These are phyloP conservation scores for Scenedesmus sp. DNA, from an alignment of 163 green algal species.

Conservation along the genomic window DNA sequence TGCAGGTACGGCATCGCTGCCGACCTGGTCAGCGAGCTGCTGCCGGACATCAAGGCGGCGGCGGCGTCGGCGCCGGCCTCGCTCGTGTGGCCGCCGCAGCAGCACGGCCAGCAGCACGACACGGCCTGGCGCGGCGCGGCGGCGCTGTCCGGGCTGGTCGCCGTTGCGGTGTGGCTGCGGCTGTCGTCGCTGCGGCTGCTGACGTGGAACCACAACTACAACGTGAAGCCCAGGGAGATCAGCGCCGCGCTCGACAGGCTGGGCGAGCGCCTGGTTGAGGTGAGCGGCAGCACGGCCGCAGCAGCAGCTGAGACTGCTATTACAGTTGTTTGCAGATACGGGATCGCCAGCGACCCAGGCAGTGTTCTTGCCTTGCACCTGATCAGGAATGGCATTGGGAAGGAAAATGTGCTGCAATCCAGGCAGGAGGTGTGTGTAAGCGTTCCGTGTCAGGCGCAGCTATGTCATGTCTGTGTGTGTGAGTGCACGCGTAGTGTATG, in stretches of 20 bases:
- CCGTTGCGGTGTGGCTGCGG: constrained; percentile 75
- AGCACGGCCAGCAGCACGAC: background rate
- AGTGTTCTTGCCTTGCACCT: too few relatives aligned
- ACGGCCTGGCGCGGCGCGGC: constrained; percentile 6
- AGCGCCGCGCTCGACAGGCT: constrained; percentile 63
- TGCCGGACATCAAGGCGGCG: constrained; percentile 30
- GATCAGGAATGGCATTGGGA: too few relatives aligned
- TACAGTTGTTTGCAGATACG: too few relatives aligned
- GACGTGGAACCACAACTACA: constrained; percentile 91
- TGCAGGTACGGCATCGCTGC: constrained; percentile 64
- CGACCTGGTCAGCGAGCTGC: constrained; percentile 58
- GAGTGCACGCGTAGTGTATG: background rate
- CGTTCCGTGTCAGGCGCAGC: too few relatives aligned
- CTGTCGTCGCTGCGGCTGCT: constrained; percentile 76
- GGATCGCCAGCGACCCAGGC: too few relatives aligned
- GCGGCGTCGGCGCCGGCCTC: background rate
- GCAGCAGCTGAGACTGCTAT: background rate
- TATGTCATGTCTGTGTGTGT: too few relatives aligned
- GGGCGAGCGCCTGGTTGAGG: constrained; percentile 17
- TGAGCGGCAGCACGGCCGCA: background rate
- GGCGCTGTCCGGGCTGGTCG: constrained; percentile 54
- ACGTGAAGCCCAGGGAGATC: constrained; percentile 88
- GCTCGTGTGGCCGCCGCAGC: constrained; percentile 13
- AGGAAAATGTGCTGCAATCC: too few relatives aligned
- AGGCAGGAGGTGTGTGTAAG: too few relatives aligned